Conservation (phyloP, 345 rosid species). For the Salix caprea region DNA sequence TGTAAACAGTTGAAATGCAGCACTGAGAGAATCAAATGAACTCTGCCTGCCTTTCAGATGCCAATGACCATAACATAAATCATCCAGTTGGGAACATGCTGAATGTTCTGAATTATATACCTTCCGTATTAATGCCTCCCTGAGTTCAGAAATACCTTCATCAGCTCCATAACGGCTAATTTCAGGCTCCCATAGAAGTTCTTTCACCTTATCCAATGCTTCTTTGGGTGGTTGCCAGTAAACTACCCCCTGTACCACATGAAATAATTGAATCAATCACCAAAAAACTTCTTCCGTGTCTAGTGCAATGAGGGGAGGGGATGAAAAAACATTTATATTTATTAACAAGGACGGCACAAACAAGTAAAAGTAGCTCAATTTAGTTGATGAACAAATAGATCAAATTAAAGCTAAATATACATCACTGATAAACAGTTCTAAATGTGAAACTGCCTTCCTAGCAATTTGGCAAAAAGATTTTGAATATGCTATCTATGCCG, state of each 20-base stretch:
- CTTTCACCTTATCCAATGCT: slow-evolving; percentile 76
- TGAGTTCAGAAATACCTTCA: slow-evolving; percentile 82
- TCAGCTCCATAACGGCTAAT: slow-evolving; percentile 83
- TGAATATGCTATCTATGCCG: neutral
- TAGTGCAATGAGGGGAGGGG: neutral
- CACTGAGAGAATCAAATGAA: neutral
- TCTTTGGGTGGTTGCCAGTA: slow-evolving; percentile 87
- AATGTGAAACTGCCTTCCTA: neutral
- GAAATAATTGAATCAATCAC: slow-evolving; percentile 8
- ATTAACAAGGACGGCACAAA: neutral
- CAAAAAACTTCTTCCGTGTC: neutral
- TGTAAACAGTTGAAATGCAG: slow-evolving; percentile 1
- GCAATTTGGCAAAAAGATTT: neutral
- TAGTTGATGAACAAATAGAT: neutral
- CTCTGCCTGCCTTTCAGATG: slow-evolving; percentile 4
- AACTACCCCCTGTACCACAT: slow-evolving; percentile 66
- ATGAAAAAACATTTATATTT: neutral
- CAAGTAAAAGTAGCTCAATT: neutral
- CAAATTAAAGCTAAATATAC: neutral
- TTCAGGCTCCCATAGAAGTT: slow-evolving; percentile 67
- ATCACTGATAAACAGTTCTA: neutral
- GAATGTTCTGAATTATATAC: slow-evolving; percentile 23
- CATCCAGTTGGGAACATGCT: neutral
- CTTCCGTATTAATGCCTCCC: slow-evolving; percentile 63
- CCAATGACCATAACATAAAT: neutral